Conservation (phyloP, 179 eudicot genomes). For the Silene noctiflora region DNA sequence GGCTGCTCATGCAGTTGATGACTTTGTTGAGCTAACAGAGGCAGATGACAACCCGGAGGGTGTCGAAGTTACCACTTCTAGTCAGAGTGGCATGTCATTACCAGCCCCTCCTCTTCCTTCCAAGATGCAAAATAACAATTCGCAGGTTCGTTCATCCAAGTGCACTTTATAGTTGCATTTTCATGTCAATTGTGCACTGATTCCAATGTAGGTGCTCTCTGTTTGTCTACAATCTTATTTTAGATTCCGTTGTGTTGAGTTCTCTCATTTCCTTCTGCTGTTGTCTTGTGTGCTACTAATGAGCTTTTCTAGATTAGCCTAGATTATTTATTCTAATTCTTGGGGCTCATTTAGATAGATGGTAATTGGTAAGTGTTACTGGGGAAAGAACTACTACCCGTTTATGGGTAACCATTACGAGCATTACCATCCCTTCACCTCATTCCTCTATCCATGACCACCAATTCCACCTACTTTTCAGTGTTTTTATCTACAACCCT, state of each 20-base stretch:
- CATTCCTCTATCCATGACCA: background rate
- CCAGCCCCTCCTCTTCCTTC: slow-evolving; percentile 60
- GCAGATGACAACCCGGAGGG: slow-evolving; percentile 37
- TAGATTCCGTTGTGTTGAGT: background rate
- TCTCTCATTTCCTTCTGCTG: background rate
- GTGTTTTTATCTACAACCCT: background rate
- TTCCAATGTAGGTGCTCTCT: background rate
- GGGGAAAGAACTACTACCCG: background rate
- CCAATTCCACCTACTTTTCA: background rate
- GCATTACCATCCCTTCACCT: too few relatives aligned
- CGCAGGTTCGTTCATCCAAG: slow-evolving; percentile 46
- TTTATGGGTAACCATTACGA: too few relatives aligned
- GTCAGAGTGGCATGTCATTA: slow-evolving; percentile 25
- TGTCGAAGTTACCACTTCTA: slow-evolving; percentile 25
- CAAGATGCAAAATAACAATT: slow-evolving; percentile 39
- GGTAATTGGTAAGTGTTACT: background rate
- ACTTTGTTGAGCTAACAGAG: slow-evolving; percentile 48
- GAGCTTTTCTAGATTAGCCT: background rate
- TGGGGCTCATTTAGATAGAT: background rate
- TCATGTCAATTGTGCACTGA: background rate
- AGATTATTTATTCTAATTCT: background rate
- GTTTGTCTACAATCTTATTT: slow-evolving; percentile 1
- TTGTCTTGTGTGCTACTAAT: background rate
- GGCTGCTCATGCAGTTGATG: slow-evolving; percentile 77
- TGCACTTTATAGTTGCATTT: background rate